phyloP scores from a whole-genome alignment of 2,329 filamentous ascomycete species.

The Pseudogymnoascus sp. region DNA sequence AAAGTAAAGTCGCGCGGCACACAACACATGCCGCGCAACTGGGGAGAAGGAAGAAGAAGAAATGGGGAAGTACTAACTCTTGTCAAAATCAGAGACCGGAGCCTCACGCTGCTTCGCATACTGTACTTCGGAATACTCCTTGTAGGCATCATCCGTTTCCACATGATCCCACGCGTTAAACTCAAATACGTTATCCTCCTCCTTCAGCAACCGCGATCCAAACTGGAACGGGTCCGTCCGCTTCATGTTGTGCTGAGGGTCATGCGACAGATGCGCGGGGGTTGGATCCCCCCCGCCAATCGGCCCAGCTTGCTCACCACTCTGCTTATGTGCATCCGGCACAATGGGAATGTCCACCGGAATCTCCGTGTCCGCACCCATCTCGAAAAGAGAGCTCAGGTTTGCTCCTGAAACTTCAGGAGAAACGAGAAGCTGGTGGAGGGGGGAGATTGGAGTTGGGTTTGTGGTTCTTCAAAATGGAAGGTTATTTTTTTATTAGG shows the following conservation, averaged over 20 bases:
- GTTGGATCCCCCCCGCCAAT: background rate
- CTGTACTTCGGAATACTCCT: constrained; percentile 76
- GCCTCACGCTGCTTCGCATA: constrained; percentile 75
- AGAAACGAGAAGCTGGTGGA: background rate
- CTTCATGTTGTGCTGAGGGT: constrained; percentile 64
- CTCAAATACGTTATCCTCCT: constrained; percentile 85
- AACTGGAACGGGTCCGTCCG: constrained; percentile 91
- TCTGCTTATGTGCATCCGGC: background rate
- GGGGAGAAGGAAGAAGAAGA: constrained; percentile 11
- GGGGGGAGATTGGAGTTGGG: background rate
- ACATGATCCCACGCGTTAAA: constrained; percentile 99
- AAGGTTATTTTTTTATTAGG: background rate
- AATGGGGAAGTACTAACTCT: constrained; percentile 47
- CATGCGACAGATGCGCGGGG: constrained; percentile 27
- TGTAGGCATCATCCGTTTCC: constrained; percentile 82
- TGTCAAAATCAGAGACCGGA: constrained; percentile 90
- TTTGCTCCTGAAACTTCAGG: constrained; percentile 7
- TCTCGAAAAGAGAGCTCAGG: background rate
- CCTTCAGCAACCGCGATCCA: constrained; percentile 75
- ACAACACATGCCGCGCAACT: background rate
- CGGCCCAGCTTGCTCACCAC: background rate
- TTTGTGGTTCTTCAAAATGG: background rate
- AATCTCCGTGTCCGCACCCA: background rate
- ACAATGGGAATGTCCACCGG: background rate
- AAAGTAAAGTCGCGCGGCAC: background rate